phyloP scores from a whole-genome alignment of 306 rosid species.

The Fagus sylvatica region DNA sequence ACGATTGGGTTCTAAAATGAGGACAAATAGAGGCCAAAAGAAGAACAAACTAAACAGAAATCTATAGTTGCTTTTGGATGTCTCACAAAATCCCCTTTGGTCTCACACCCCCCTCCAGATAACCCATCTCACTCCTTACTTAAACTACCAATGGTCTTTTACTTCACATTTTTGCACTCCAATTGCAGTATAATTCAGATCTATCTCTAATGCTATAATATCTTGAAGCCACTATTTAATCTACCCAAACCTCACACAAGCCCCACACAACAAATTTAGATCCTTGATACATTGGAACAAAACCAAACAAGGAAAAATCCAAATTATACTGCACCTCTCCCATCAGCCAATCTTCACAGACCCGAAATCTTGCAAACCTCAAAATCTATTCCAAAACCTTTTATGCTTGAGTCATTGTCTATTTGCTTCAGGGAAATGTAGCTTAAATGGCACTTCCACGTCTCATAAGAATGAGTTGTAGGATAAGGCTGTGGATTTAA shows the following conservation, averaged over 20 bases:
- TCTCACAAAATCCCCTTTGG: neutral
- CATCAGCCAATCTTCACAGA: neutral
- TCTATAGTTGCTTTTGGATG: neutral
- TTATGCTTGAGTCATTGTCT: neutral
- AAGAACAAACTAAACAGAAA: conserved; percentile 6
- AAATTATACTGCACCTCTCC: neutral
- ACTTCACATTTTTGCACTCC: neutral
- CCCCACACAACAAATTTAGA: neutral
- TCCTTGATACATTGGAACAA: neutral
- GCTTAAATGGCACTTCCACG: too few relatives aligned
- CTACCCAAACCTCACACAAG: neutral
- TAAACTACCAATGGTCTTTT: neutral
- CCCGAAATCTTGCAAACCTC: neutral
- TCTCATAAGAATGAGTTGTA: too few relatives aligned
- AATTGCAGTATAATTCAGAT: neutral
- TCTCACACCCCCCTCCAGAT: neutral
- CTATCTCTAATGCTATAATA: neutral
- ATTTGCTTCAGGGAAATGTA: neutral
- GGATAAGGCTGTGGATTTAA: too few relatives aligned
- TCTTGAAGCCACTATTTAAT: neutral
- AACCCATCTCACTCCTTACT: neutral
- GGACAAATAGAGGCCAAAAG: neutral
- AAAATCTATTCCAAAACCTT: neutral
- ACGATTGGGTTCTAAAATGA: conserved; percentile 7
- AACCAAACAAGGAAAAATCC: neutral